Evolutionary conservation across 2,329 filamentous ascomycete species (phyloP), one percentile per base, ranked within the genome.

Genomic region (Ascochyta fabae): DNA sequence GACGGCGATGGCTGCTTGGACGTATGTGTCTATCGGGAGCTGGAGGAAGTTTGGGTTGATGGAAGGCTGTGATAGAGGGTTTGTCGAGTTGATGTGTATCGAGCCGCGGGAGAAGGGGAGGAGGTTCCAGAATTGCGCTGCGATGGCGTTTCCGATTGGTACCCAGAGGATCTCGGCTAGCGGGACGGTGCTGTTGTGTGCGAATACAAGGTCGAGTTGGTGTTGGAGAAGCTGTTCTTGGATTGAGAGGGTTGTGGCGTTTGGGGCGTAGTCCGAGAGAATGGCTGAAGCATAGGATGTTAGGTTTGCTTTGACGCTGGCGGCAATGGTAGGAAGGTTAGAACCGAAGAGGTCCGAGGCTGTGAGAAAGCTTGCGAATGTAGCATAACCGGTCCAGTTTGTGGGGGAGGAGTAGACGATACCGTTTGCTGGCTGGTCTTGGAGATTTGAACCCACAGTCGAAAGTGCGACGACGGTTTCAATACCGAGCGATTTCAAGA

Each of bases 131-230:
- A 70, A 68, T 29, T 79, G 75, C n/a, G 69, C 67, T 15, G 79
- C 65, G 3, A 73, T 61, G 2, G 67, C 64, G 2, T 62, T 70
- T 3, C 61, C 60, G 2, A 60, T 54, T 1, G 75, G 72, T 0
- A 71, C 67, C 62, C 79, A 77, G 41, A 84, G 65, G 1, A 81
- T 71, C 62, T 85, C 83, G 0, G 75, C 78, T 3, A 83, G 68
- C 0, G 82, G 79, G 0, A 81, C 73, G 12, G 59, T 60, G 51
- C 75, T 68, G 16, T 72, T 67, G 6, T 44, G 8, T 10, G 44
- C 26, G 66, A 83, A 83, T 15, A 84, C 74, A 9, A 84, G 69
- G 45, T 80, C 75, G 56, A 83, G 74, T 65, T 84, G 80, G 3
- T 80, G 67, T 7, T 67, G 66, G 19, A 84, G 72, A 1, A 82